Base-by-base conservation (phyloP, 2,329 filamentous ascomycete genomes). In the Alternaria incomplexa region DNA sequence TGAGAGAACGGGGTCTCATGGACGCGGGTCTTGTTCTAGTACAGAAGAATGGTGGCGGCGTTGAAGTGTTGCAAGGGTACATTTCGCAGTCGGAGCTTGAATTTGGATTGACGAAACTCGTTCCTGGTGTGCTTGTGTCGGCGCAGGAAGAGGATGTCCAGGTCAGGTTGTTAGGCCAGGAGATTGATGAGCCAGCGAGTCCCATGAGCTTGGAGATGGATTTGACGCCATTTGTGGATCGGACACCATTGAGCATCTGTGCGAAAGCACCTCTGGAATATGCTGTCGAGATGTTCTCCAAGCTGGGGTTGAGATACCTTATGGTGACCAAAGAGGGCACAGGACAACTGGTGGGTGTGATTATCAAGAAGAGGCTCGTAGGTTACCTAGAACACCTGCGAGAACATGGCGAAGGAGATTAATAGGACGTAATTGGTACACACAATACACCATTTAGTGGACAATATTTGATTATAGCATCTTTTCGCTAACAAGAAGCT, bases 281-380 rank as follows among this genome's bases (percentile, higher is more conserved):
- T 73, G 85, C 83, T 1, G 84, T 88, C 1, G 87, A 88, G 74
- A 85, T 89, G 83, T 88, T 89, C 78, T 83, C 83, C 4, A 87
- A 87, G 70, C 69, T 89, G 45, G 87, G 86, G 0, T 65, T 88
- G 66, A 76, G 86, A 61, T 82, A 88, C 76, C 63, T 88, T 46
- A 83, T 86, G 82, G 85, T 88, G 6, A 81, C 84, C 2, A 85
- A 86, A 64, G 83, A 86, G 62, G 84, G 85, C 1, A 85, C 80
- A 22, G 82, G 85, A 1, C 79, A 68, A 64, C 73, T 87, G 50
- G 75, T 86, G 4, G 86, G 87, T 0, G 84, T 88, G 0, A 81
- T 87, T 26, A 85, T 88, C 61, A 89, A 88, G 81, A 89, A 88
- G 79, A 77, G 86, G 56, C 65, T 88, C 53, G 83, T 88, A 4